These are phyloP conservation scores for Lactarius indigo DNA, from an alignment of 768 basidiomycete species.

Conservation along the genomic window DNA sequence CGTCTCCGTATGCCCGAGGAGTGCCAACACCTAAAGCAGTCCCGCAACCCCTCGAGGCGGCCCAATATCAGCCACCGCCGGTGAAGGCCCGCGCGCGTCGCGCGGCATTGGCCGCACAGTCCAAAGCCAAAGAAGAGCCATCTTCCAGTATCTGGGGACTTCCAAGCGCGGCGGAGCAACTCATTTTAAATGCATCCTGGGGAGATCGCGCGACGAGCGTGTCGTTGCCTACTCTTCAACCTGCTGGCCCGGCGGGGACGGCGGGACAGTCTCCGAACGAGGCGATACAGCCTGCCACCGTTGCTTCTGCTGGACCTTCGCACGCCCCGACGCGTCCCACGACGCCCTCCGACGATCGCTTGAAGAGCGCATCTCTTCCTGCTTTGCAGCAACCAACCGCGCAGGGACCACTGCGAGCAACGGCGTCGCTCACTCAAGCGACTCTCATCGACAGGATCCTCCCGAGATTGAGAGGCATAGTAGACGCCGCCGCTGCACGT, in stretches of 20 bases:
- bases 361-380: neutral
- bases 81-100: constrained; percentile 6
- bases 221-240: neutral
- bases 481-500: neutral
- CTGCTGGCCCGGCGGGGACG: neutral
- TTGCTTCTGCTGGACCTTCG: neutral
- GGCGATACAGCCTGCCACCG: neutral
- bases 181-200: neutral
- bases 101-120: neutral
- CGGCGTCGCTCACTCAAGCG: neutral
- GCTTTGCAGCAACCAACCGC: neutral
- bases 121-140: neutral
- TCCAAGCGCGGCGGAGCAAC: neutral
- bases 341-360: neutral
- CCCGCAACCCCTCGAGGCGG: constrained; percentile 6
- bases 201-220: neutral
- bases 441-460: constrained; percentile 6
- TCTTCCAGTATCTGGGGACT: neutral
- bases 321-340: neutral
- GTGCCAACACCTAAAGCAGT: constrained; percentile 5
- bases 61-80: constrained; percentile 3
- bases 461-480: neutral
- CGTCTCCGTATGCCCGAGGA: neutral
- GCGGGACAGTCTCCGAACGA: neutral
- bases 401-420: neutral